Base-by-base conservation (phyloP, 2,329 filamentous ascomycete genomes). In the Teratosphaeriaceae sp. region DNA sequence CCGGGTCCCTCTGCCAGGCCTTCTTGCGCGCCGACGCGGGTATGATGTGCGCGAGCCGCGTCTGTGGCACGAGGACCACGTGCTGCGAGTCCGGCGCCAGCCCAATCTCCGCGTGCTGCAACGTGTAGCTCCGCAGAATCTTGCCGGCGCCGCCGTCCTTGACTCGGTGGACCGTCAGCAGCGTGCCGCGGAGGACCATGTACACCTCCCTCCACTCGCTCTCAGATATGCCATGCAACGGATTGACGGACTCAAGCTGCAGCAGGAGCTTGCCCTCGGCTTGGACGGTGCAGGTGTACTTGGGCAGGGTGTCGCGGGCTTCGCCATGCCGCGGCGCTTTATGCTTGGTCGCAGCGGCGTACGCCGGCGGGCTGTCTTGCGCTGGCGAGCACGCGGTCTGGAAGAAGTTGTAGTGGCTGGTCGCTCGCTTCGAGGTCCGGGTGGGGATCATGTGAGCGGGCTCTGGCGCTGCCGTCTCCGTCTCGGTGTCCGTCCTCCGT, bases 21-120 rank as follows among this genome's bases (percentile, higher is more conserved):
- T 66, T 51, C 55, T 56, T 43, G 50, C 67, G 37, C 5, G 66
- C 64, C 3, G 61, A 48, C 2, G 54, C 49, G 18, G 70, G 70
- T 2, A 73, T 61, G 19, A 73, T 55, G 47, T 69, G 64, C 7
- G 68, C 71, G 30, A 73, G 61, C 4, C 67, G 60, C 9, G 65
- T 68, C 43, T 67, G 66, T 7, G 70, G 71, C 1, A 65, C 51
- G 22, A 72, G 50, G 2, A 65, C 45, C 0, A 58, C 60, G 74
- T 86, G 85, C 54, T 75, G 72, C 59, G 85, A 83, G 62, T 88
- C 84, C 13, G 79, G 75, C 8, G 85, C 84, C 48, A 88, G 76
- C 9, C 84, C 84, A 18, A 84, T 78, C 62, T 88, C 84, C 18
- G 84, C 84, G 58, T 88, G 81, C 50, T 86, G 75, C 37, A 88